Evolutionary conservation across 805 yeast species (phyloP).

Genomic region (Isabelozyma rhagii): DNA sequence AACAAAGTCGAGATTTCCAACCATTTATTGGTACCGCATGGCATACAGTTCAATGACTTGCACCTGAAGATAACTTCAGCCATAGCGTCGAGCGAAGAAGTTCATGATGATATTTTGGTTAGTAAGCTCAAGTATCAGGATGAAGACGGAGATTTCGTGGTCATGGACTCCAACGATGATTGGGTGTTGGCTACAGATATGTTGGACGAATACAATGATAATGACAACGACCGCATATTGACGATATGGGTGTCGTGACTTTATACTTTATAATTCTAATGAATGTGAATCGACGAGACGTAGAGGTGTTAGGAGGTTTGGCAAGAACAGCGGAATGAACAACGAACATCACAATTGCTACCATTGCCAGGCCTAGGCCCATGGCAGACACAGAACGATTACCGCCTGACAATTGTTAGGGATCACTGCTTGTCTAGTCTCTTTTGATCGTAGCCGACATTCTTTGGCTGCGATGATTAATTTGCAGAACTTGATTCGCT

Average conservation of each 20-base stretch:
- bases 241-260: slow-evolving; percentile 41
- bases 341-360: no score
- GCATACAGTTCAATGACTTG: slow-evolving; percentile 46
- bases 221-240: slow-evolving; percentile 14
- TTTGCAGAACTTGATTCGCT: not conserved
- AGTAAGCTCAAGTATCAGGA: slow-evolving; percentile 75
- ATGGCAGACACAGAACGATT: no score
- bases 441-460: not conserved
- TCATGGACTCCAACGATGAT: slow-evolving; percentile 82
- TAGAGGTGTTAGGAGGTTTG: no score
- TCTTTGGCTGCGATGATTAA: not conserved
- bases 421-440: not conserved
- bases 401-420: no score
- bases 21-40: slow-evolving; percentile 22
- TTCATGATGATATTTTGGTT: slow-evolving; percentile 51
- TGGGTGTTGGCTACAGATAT: slow-evolving; percentile 79
- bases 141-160: slow-evolving; percentile 93
- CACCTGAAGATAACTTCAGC: slow-evolving; percentile 58
- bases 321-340: no score
- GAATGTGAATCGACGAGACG: not conserved
- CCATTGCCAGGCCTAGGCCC: no score
- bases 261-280: not conserved
- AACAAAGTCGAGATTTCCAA: slow-evolving; percentile 28
- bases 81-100: slow-evolving; percentile 47
- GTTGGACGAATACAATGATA: slow-evolving; percentile 30